phyloP scores from a whole-genome alignment of 345 rosid genomes.

The Moricandia arvensis region DNA sequence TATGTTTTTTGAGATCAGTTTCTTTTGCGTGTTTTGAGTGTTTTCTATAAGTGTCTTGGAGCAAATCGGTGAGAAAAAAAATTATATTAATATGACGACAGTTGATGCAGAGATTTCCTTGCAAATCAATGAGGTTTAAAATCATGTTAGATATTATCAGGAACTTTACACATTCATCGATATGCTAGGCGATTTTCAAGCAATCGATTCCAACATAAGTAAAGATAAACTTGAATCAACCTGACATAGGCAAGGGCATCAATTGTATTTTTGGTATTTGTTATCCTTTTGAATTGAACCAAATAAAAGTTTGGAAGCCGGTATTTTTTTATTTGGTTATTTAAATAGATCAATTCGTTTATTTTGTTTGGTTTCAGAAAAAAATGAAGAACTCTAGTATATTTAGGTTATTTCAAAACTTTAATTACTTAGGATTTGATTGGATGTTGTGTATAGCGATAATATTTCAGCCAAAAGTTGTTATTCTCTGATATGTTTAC shows the following conservation, averaged over 20 bases:
- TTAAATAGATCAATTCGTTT: not conserved
- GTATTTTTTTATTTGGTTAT: not conserved
- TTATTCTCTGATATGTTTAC: too few species aligned
- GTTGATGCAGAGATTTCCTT: constrained; percentile 84
- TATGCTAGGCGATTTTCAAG: not conserved
- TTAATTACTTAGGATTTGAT: too few species aligned
- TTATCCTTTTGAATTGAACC: not conserved
- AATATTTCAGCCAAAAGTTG: too few species aligned
- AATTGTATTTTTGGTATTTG: too few species aligned
- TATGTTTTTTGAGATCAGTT: not conserved
- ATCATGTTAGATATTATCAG: not conserved
- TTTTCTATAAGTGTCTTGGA: constrained; percentile 82
- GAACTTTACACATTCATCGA: not conserved
- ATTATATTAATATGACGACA: constrained; percentile 92
- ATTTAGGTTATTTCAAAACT: not conserved
- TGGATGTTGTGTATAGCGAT: too few species aligned
- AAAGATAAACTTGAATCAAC: not conserved
- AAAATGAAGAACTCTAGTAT: not conserved
- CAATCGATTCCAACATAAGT: not conserved
- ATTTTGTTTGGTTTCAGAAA: not conserved
- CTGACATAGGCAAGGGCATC: not conserved
- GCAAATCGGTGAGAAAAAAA: constrained; percentile 62
- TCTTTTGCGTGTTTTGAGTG: constrained; percentile 1
- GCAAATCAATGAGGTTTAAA: constrained; percentile 66
- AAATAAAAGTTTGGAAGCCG: not conserved